Evolutionary conservation across 148 eudicot species (phyloP), one percentile per base, ranked within the genome.

Genomic region (Agrostemma githago): DNA sequence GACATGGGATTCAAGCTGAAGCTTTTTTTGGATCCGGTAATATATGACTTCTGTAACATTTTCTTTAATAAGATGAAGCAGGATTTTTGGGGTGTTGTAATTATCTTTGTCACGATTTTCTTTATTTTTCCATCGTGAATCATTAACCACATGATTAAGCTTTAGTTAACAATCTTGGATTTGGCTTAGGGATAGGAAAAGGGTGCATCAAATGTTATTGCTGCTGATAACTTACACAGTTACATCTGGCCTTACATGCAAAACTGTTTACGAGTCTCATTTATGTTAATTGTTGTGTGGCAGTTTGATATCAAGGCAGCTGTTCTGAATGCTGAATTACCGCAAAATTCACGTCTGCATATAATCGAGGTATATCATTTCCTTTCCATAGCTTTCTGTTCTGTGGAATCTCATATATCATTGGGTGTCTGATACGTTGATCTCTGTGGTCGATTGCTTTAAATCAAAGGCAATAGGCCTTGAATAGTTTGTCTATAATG

Each of bases 271-370:
- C 34, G 34, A 26, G 34, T 26, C 34, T 26, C 34, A 26, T 26
- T 26, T 26, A 26, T 26, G 34, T 26, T 26, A 26, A 26, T 26
- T 26, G 34, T 26, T 26, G 34, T 26, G 34, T 82, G 72, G 81
- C 93, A 95, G 99, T 95, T 95, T 80, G 88, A 82, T 21, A 86
- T 95, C 62, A 95, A 86, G 82, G 89, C 96, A 62, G 93, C 97
- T 68, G 92, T 95, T 66, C 72, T 95, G 53, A 92, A 95, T 82
- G 96, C 97, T 26, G 99, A 95, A 81, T 88, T 95, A 79, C 97
- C 97, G 3, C 94, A 87, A 84, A 95, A 92, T 85, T 95, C 99
- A 67, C 92, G 99, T 71, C 87, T 88, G 51, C 99, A 95, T 82
- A 90, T 92, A 72, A 89, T 95, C 66, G 97, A 95, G 97, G 99